Conservation (phyloP, 768 basidiomycete species). For the Termitomyces eurrhizus region DNA sequence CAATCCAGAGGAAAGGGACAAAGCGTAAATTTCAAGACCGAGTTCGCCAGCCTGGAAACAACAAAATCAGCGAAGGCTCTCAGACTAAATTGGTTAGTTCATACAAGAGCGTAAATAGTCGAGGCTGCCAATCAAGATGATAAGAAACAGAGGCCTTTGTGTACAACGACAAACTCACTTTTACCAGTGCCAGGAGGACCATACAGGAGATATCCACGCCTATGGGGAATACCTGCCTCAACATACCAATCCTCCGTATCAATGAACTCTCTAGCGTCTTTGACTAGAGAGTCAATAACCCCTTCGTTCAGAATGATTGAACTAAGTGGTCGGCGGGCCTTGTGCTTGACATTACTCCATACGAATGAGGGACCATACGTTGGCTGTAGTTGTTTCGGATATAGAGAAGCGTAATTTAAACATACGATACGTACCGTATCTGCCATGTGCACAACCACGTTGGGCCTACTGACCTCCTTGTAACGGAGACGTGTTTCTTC, state of each 20-base stretch:
- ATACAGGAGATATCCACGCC: constrained; percentile 52
- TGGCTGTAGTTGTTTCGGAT: constrained; percentile 20
- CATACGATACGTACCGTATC: constrained; percentile 22
- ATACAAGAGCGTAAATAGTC: constrained; percentile 50
- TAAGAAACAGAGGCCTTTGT: constrained; percentile 16
- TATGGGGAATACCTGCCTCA: constrained; percentile 53
- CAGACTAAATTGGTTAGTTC: neutral
- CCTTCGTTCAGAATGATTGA: constrained; percentile 51
- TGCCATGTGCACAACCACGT: constrained; percentile 32
- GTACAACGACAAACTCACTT: constrained; percentile 30
- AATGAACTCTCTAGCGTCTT: constrained; percentile 52
- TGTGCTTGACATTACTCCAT: constrained; percentile 45
- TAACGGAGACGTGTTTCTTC: constrained; percentile 33
- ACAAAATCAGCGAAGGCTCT: neutral
- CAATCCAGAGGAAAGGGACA: constrained; percentile 48
- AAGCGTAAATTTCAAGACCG: constrained; percentile 77
- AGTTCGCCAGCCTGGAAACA: constrained; percentile 53
- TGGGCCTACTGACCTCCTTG: constrained; percentile 29
- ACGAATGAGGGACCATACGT: constrained; percentile 32
- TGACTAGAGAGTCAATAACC: constrained; percentile 40
- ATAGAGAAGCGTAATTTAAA: neutral
- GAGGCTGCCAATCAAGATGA: constrained; percentile 41
- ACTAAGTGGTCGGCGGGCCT: constrained; percentile 45
- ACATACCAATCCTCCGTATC: constrained; percentile 54
- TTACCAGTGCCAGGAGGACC: constrained; percentile 64